Base-by-base conservation (phyloP, 371 early-diverging fungal genomes). In the Lichtheimia ornata region DNA sequence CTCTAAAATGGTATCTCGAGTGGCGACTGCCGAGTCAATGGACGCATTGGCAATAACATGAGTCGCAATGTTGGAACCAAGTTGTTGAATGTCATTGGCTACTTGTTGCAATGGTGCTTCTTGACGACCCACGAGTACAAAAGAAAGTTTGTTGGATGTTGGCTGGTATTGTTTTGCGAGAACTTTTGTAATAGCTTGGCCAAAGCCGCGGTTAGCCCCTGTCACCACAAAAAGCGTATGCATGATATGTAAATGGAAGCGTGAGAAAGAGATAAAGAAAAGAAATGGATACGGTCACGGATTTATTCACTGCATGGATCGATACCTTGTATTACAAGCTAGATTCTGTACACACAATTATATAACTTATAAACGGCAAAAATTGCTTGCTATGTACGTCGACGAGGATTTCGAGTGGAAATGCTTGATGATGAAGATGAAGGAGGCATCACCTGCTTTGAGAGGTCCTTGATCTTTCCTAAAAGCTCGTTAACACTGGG, bases 201-300 rank as follows among this genome's bases (percentile, higher is more conserved):
- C 96, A 60, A 93, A 93, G 0, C 94, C 94, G 20, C 89, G 81
- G 65, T 87, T 88, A 13, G 93, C 94, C 20, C 96, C 96, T 15
- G 93, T 92, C 61, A 95, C 79, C 57, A 92, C 72, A 54, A 83
- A 77, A 5, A 91, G 73, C 47, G 80, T 64, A 49, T 75, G 69
- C 47, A 47, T 47, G 47, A 47, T n/a, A 47, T 18, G 47, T 43
- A 1, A 43, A 43, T 12, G n/a, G 44, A 43, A 43, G 44, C 44
- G 44, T 14, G 44, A 43, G 44, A 43, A n/a, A 47, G 13, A 45
- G 45, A 47, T 12, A 5, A n/a, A 0, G 47, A 47, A 15, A 5
- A 17, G 12, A 18, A 17, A 35, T 6, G 2, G 11, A 6, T 35
- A 35, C 35, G 11, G 11, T 11, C 35, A 35, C 35, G 35, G 35